Base-by-base conservation (phyloP, 345 rosid species). In the Nephelium lappaceum region DNA sequence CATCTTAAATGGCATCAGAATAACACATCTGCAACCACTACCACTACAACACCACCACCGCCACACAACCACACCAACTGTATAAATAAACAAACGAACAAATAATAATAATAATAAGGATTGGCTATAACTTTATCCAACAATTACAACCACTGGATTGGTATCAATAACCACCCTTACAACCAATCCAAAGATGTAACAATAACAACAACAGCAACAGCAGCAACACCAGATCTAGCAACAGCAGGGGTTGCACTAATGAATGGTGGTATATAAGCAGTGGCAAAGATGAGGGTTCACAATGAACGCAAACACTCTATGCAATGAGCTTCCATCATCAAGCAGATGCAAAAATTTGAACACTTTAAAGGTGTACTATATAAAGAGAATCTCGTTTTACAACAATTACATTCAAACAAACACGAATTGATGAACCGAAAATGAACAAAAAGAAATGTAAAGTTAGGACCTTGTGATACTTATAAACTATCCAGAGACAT, bases 211-310 rank as follows among this genome's bases (percentile, higher is more conserved):
- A 23, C 49, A 72, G n/a, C 55, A 70, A 21, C 21, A 47, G 0
- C 16, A 66, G 24, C 24, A 38, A 15, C 23, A 39, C 7, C 5
- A 8, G 11, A 2, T 31, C 36, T 31, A 67, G 23, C 39, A 73
- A 42, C 8, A 8, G 55, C 53, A 60, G 47, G 0, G 24, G 57
- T 73, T 53, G 10, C 67, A 73, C 67, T 24, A 23, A 58, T 16
- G 57, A 61, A 73, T 41, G 23, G 47, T 74, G 45, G 69, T 53
- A 42, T 7, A 62, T 8, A 31, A 74, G 69, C 31, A n/a, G 77
- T 36, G 27, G 70, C 77, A 63, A 74, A 27, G 55, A 27, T 45
- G 70, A 38, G 47, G 69, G 69, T 49, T 74, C 68, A 18, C 70
- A 45, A 43, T 25, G 77, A 63, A 74, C 63, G 76, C 69, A 27